These are phyloP conservation scores for Corinectria fuckeliana DNA, from an alignment of 2,329 filamentous ascomycete species.

Conservation along the genomic window DNA sequence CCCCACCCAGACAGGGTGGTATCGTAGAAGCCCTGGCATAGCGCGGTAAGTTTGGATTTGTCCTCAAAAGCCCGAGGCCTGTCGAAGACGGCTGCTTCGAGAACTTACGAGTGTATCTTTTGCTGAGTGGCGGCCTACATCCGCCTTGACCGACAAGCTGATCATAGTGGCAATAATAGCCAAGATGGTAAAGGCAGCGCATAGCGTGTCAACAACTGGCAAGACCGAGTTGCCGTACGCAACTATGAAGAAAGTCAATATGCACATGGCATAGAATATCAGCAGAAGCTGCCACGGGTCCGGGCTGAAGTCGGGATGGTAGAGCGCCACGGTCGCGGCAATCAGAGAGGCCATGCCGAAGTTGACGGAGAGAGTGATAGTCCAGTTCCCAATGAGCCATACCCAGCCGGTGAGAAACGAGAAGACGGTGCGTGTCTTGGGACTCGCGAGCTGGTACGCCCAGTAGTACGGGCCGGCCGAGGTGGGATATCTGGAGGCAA, in stretches of 20 bases:
- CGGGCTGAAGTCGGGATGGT: slow-evolving; percentile 60
- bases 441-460: slow-evolving; percentile 70
- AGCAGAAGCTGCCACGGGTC: slow-evolving; percentile 66
- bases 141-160: slow-evolving; percentile 69
- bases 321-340: slow-evolving; percentile 68
- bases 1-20: slow-evolving; percentile 73
- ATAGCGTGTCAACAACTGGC: slow-evolving; percentile 71
- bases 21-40: slow-evolving; percentile 67
- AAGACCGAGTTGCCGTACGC: slow-evolving; percentile 64
- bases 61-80: too few relatives aligned
- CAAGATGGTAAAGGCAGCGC: slow-evolving; percentile 73
- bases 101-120: slow-evolving; percentile 31
- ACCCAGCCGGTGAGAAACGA: slow-evolving; percentile 79
- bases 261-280: slow-evolving; percentile 71
- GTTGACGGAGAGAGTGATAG: slow-evolving; percentile 72
- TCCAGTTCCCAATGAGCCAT: slow-evolving; percentile 74
- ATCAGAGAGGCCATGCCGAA: slow-evolving; percentile 73
- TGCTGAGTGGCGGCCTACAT: slow-evolving; percentile 64
- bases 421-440: slow-evolving; percentile 65
- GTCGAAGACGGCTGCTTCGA: too few relatives aligned
- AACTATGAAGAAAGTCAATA: slow-evolving; percentile 70
- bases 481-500: slow-evolving; percentile 68
- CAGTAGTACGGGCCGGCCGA: slow-evolving; percentile 74
- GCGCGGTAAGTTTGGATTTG: background rate
- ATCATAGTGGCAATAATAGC: slow-evolving; percentile 75